phyloP scores from a whole-genome alignment of 768 basidiomycete species.

The Inosperma sp. region DNA sequence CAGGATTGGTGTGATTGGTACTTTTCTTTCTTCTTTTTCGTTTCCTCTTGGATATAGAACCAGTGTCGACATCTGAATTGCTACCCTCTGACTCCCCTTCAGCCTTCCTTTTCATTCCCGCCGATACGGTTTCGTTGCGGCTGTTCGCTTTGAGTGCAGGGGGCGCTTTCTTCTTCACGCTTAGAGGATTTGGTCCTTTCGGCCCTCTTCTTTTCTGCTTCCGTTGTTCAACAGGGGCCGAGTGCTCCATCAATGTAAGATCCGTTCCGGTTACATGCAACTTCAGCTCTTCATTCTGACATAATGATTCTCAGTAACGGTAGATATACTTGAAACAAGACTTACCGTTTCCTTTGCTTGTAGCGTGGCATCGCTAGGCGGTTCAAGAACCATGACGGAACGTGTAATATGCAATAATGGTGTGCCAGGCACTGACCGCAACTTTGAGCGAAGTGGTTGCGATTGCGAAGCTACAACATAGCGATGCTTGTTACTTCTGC shows the following conservation, averaged over 20 bases:
- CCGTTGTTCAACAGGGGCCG: slow-evolving; percentile 33
- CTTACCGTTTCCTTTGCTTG: slow-evolving; percentile 57
- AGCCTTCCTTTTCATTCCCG: slow-evolving; percentile 28
- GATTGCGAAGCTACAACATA: slow-evolving; percentile 89
- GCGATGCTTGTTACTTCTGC: slow-evolving; percentile 83
- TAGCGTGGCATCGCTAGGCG: slow-evolving; percentile 76
- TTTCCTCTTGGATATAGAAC: slow-evolving; percentile 14
- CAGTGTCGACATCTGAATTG: background rate
- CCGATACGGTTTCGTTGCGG: slow-evolving; percentile 16
- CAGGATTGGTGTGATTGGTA: background rate
- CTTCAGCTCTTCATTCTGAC: slow-evolving; percentile 60
- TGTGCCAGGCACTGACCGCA: slow-evolving; percentile 76
- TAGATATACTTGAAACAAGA: background rate
- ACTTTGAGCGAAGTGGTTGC: slow-evolving; percentile 56
- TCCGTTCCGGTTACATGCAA: slow-evolving; percentile 52
- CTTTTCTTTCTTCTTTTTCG: slow-evolving; percentile 23
- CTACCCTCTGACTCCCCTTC: slow-evolving; percentile 16
- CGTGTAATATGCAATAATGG: slow-evolving; percentile 91
- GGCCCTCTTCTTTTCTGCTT: slow-evolving; percentile 62
- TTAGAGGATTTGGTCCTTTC: slow-evolving; percentile 89
- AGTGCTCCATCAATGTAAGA: slow-evolving; percentile 36
- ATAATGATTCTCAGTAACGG: background rate
- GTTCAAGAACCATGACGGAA: slow-evolving; percentile 89
- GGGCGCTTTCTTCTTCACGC: slow-evolving; percentile 79
- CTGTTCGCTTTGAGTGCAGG: slow-evolving; percentile 30